A percentile compares a stretch with the other conserved stretches of the same genome.
These are phyloP conservation scores for Parachaetomium inaequale DNA, from an alignment of 495 filamentous ascomycete genomes.

Conservation along the genomic window DNA sequence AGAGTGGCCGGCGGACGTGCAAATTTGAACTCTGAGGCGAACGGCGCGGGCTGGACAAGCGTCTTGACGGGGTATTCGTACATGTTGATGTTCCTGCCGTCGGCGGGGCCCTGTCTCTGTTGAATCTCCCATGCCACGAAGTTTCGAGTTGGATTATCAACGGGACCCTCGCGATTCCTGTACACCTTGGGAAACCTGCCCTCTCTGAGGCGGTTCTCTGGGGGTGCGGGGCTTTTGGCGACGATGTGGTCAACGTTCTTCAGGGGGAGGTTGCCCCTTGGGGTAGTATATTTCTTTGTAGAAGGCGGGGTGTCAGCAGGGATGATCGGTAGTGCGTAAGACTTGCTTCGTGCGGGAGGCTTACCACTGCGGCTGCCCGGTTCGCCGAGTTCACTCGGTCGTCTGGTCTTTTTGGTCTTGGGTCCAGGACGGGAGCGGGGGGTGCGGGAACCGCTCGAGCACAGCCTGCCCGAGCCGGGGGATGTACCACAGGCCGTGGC, in stretches of 20 bases:
- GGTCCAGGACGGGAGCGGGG: not conserved
- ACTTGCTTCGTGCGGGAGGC: not conserved
- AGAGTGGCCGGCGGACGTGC: not conserved
- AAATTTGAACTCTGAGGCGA: not conserved
- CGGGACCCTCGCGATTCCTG: not conserved
- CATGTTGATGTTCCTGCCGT: not conserved
- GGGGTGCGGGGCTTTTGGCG: not conserved
- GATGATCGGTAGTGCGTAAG: no score
- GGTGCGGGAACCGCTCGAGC: not conserved
- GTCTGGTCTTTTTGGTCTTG: not conserved
- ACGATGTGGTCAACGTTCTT: not conserved
- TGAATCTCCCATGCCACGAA: not conserved
- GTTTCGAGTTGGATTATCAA: not conserved
- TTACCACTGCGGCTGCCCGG: not conserved
- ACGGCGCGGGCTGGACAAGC: not conserved
- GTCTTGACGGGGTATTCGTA: constrained; percentile 1
- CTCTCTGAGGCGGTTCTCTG: not conserved
- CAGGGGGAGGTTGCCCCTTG: not conserved
- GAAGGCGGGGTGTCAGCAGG: not conserved
- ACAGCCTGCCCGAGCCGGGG: not conserved
- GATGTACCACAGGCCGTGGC: not conserved
- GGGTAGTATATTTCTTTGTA: not conserved
- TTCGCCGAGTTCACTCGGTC: not conserved
- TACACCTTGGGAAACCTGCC: not conserved
- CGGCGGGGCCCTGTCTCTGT: not conserved